These are phyloP conservation scores for Cadophora luteo-olivacea DNA, from an alignment of 2,329 filamentous ascomycete species.

Conservation along the genomic window DNA sequence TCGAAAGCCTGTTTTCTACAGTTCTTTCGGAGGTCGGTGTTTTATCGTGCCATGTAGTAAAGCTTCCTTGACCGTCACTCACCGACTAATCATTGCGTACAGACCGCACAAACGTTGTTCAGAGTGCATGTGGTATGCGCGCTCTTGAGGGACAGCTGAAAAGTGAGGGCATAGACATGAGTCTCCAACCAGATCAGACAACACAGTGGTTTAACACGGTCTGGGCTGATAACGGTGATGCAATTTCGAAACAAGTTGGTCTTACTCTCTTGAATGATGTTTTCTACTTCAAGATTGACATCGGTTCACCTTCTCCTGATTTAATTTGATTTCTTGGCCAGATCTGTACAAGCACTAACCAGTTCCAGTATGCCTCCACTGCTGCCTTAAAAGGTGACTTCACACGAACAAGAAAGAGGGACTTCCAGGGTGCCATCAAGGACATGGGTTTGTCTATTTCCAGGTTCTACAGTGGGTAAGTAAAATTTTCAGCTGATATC, in stretches of 20 bases:
- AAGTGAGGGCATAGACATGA: slow-evolving; percentile 77
- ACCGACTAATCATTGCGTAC: too few relatives aligned
- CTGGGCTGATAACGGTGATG: slow-evolving; percentile 98
- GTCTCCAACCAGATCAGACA: slow-evolving; percentile 75
- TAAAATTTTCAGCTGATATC: background rate
- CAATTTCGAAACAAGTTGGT: slow-evolving; percentile 71
- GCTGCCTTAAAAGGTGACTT: slow-evolving; percentile 97
- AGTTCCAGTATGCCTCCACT: slow-evolving; percentile 85
- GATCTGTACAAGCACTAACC: background rate
- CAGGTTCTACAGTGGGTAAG: slow-evolving; percentile 71
- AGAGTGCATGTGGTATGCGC: slow-evolving; percentile 86
- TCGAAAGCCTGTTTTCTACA: too few relatives aligned
- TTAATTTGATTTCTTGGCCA: background rate
- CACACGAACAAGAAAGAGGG: slow-evolving; percentile 86
- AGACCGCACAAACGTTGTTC: slow-evolving; percentile 94
- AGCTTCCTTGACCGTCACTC: too few relatives aligned
- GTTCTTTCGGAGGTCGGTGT: too few relatives aligned
- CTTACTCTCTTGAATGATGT: background rate
- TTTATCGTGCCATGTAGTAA: too few relatives aligned
- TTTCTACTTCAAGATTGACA: background rate
- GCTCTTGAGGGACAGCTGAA: slow-evolving; percentile 82
- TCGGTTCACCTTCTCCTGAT: background rate
- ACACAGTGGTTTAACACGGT: slow-evolving; percentile 95
- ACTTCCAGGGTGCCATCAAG: slow-evolving; percentile 89
- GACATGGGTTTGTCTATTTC: slow-evolving; percentile 90